Base-by-base conservation (phyloP, 352 stramenopile species). In the Lagenidium sp. region DNA sequence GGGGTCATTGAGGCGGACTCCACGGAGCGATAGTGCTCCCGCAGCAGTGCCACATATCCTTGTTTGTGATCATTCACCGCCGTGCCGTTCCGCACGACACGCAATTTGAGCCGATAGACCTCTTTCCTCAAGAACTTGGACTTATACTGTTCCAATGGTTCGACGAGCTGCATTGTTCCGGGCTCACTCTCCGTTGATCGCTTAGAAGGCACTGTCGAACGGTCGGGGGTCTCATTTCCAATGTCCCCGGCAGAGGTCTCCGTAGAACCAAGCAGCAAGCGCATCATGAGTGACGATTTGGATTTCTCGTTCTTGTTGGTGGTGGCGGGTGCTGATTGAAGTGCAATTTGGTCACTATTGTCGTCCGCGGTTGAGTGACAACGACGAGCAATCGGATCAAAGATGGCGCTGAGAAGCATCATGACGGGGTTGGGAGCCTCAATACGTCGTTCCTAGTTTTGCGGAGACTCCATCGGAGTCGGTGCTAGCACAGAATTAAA, bases 31-130 rank as follows among this genome's bases (percentile, higher is more conserved):
- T n/a, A n/a, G n/a, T n/a, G n/a, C n/a, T n/a, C n/a, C n/a, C 61
- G 65, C 15, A 76, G 40, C 19, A 76, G 54, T 23, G 41, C 47
- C 1, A 76, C 67, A 48, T 70, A 68, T 11, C 65, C 61, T 3
- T 32, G 35, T 40, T 72, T 76, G 46, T 65, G 52, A 35, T 69
- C 58, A 32, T 70, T 76, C 19, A 32, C 23, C 4, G 43, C 49
- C 3, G 45, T 29, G 6, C 61, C 61, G 16, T 46, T 38, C 10
- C 58, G 44, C 28, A 52, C 50, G 23, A 76, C 35, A 22, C 45
- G 49, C 19, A 76, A 47, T 30, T 69, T 67, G 31, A 69, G 44
- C 1, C 58, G 65, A 20, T 53, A 60, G 16, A 65, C 57, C 23
- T 76, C 65, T 13, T 36, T 42, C 12, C 60, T 58, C 52, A 76